Evolutionary conservation across 1,284 basidiomycete genomes (phyloP).

Genomic region (Coniferiporia sulphurascens): DNA sequence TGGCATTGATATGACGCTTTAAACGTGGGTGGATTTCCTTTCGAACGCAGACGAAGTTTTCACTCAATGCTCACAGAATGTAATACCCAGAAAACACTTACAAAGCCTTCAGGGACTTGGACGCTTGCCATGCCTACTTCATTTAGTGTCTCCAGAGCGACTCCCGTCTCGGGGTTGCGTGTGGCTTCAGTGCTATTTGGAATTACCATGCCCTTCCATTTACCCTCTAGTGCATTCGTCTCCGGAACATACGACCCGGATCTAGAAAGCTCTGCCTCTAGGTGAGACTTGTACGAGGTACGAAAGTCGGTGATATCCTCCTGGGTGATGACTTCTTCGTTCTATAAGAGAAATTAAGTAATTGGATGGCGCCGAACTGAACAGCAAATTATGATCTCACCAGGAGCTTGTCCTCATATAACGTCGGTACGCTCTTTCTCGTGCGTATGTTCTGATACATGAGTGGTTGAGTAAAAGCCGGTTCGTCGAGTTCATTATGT

Average conservation of each 20-base stretch:
- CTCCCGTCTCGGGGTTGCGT: slow-evolving; percentile 65
- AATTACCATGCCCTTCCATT: slow-evolving; percentile 73
- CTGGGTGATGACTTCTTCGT: slow-evolving; percentile 48
- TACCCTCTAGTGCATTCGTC: slow-evolving; percentile 49
- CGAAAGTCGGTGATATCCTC: slow-evolving; percentile 49
- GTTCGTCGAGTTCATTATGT: slow-evolving; percentile 90
- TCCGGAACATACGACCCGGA: slow-evolving; percentile 46
- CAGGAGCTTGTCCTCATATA: slow-evolving; percentile 77
- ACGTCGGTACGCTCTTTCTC: slow-evolving; percentile 69
- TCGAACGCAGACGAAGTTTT: slow-evolving; percentile 18
- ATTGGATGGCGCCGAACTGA: neutral
- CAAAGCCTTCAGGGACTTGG: slow-evolving; percentile 67
- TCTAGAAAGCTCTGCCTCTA: slow-evolving; percentile 54
- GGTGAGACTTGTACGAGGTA: slow-evolving; percentile 49
- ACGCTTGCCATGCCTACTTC: slow-evolving; percentile 69
- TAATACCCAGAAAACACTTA: slow-evolving; percentile 34
- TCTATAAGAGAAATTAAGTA: slow-evolving; percentile 1
- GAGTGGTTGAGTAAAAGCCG: slow-evolving; percentile 82
- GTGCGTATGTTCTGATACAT: slow-evolving; percentile 86
- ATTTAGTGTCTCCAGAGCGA: slow-evolving; percentile 45
- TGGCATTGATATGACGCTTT: slow-evolving; percentile 72
- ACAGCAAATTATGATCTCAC: slow-evolving; percentile 37
- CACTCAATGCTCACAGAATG: neutral
- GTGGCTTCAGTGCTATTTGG: slow-evolving; percentile 52
- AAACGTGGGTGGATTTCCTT: slow-evolving; percentile 78